These are phyloP conservation scores for Amauroascus verrucosus DNA, from an alignment of 2,329 filamentous ascomycete species.

Conservation along the genomic window DNA sequence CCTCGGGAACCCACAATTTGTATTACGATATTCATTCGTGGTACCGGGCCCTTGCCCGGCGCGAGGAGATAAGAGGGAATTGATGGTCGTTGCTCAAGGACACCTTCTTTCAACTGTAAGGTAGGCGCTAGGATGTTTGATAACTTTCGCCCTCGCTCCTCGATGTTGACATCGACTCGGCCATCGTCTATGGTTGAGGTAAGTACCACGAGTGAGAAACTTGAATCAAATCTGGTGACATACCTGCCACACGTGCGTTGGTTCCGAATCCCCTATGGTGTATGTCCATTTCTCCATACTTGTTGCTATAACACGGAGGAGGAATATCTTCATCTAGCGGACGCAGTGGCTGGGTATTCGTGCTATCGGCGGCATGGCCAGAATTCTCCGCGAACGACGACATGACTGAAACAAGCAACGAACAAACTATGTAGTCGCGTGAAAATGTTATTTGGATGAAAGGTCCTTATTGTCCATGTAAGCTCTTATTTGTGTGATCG, in stretches of 20 bases:
- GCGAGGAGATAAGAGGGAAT: conserved; percentile 59
- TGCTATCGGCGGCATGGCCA: not conserved
- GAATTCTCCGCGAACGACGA: not conserved
- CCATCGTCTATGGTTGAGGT: conserved; percentile 53
- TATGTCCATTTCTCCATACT: conserved; percentile 53
- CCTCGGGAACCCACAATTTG: conserved; percentile 66
- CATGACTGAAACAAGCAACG: not conserved
- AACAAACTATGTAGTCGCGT: not conserved
- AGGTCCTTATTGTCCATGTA: not conserved
- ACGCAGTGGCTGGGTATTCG: not conserved
- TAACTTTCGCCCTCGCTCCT: conserved; percentile 56
- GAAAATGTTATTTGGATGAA: not conserved
- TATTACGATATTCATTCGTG: conserved; percentile 58
- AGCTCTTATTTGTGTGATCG: not conserved
- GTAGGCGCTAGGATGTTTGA: conserved; percentile 58
- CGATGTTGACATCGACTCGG: conserved; percentile 69
- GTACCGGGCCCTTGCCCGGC: conserved; percentile 48
- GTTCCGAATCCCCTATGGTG: conserved; percentile 54
- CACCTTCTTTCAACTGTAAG: conserved; percentile 42
- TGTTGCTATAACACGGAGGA: conserved; percentile 20
- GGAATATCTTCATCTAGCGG: conserved; percentile 17
- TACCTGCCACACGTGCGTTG: conserved; percentile 50
- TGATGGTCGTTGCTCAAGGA: conserved; percentile 12
- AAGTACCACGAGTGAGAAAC: not conserved
- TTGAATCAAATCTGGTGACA: not conserved